Evolutionary conservation across 257 asterid species (phyloP).

Genomic region (Striga asiatica): DNA sequence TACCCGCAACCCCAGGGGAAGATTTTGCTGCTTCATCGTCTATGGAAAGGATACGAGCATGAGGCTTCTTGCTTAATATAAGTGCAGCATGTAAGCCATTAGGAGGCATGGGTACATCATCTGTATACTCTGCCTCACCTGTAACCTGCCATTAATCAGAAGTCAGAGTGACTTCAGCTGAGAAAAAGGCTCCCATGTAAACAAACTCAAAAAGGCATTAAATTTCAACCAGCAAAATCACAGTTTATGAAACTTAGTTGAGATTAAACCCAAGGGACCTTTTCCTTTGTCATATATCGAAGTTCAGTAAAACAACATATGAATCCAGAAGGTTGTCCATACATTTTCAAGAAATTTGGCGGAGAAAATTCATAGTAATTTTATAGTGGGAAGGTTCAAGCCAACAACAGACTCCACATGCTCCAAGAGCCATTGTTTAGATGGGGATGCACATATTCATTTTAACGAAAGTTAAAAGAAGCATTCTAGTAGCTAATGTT

Average conservation of each 20-base stretch:
- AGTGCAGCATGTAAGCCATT: slow-evolving; percentile 71
- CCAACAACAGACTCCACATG: no score
- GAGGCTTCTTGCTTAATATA: slow-evolving; percentile 79
- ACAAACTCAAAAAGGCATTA: not conserved
- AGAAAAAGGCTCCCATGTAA: not conserved
- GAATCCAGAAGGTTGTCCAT: not conserved
- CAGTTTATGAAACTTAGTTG: no score
- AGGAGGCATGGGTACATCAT: slow-evolving; percentile 88
- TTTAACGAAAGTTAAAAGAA: no score
- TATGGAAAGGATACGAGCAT: slow-evolving; percentile 68
- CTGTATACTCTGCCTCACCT: slow-evolving; percentile 97
- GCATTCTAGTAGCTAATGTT: no score
- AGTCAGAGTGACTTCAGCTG: slow-evolving; percentile 4
- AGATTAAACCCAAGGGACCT: no score
- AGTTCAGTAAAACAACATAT: no score
- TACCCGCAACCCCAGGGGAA: slow-evolving; percentile 72
- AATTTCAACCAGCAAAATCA: not conserved
- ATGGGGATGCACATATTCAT: no score
- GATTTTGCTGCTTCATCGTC: slow-evolving; percentile 67
- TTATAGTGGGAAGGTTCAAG: no score
- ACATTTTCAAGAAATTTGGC: no score
- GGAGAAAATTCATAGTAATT: no score
- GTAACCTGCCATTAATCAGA: slow-evolving; percentile 53
- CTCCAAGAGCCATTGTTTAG: no score
- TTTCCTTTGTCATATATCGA: no score